phyloP scores from a whole-genome alignment of 306 rosid genomes.

The Pyrus pyrifolia region DNA sequence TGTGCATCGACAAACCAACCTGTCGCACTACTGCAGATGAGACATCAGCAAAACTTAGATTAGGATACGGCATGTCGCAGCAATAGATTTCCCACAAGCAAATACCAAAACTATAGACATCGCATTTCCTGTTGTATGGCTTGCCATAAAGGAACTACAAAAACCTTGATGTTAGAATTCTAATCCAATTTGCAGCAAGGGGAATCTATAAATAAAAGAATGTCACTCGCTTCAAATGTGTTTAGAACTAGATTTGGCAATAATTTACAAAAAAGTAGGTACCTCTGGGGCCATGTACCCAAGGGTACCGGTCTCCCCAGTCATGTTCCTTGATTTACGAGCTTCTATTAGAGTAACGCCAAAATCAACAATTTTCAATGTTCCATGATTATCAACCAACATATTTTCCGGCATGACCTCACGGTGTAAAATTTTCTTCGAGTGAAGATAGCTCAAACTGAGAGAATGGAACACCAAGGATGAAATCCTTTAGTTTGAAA shows the following conservation, averaged over 20 bases:
- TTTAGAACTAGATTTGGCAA: too few species aligned
- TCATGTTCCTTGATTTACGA: conserved; percentile 69
- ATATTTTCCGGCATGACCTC: conserved; percentile 78
- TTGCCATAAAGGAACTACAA: conserved; percentile 77
- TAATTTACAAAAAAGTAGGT: too few species aligned
- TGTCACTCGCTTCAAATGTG: too few species aligned
- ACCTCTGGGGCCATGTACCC: conserved; percentile 2
- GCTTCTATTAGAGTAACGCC: conserved; percentile 95
- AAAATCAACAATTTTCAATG: conserved; percentile 78
- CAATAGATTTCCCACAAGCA: conserved; percentile 94
- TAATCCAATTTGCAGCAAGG: background rate
- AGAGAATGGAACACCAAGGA: conserved; percentile 9
- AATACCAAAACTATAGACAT: conserved; percentile 81
- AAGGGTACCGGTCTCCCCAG: conserved; percentile 15
- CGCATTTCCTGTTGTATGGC: conserved; percentile 85
- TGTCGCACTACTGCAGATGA: conserved; percentile 73
- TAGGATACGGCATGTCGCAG: conserved; percentile 75
- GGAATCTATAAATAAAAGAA: background rate
- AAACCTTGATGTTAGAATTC: background rate
- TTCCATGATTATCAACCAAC: conserved; percentile 45
- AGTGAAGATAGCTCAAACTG: conserved; percentile 76
- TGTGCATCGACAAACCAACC: conserved; percentile 24
- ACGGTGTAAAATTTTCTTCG: conserved; percentile 74
- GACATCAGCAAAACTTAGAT: conserved; percentile 66
- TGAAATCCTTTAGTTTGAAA: background rate